These are phyloP conservation scores for Chytridiales sp. DNA, from an alignment of 371 early-diverging fungal species.

Conservation along the genomic window DNA sequence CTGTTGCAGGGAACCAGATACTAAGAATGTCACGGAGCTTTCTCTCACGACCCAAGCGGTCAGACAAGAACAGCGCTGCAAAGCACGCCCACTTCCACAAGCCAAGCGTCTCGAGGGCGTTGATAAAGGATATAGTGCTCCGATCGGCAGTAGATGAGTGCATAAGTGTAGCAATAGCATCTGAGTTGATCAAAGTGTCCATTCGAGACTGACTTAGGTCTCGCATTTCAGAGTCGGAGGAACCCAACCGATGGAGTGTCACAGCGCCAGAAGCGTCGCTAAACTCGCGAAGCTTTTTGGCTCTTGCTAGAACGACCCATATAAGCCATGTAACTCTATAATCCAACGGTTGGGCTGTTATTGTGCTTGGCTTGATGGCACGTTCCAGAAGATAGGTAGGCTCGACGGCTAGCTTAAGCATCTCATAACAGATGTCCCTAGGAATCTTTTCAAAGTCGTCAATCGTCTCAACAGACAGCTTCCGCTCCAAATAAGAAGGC, in stretches of 20 bases:
- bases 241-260: too few relatives aligned
- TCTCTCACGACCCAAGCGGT: conserved; percentile 24
- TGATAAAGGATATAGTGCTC: conserved; percentile 46
- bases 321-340: conserved; percentile 62
- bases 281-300: conserved; percentile 49
- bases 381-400: conserved; percentile 50
- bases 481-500: conserved; percentile 24
- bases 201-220: too few relatives aligned
- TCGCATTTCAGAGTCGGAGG: too few relatives aligned
- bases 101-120: conserved; percentile 64
- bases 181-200: too few relatives aligned
- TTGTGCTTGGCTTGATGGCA: conserved; percentile 52
- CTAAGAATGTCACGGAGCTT: conserved; percentile 31
- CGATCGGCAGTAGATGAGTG: conserved; percentile 6
- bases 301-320: conserved; percentile 53
- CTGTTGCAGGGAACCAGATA: conserved; percentile 28
- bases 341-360: conserved; percentile 52
- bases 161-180: not conserved
- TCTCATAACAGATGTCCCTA: conserved; percentile 60
- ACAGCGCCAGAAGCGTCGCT: conserved; percentile 34
- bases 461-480: not conserved
- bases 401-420: conserved; percentile 53
- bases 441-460: not conserved
- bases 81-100: conserved; percentile 75
- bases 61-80: conserved; percentile 51